phyloP scores from a whole-genome alignment of 768 basidiomycete genomes.

The Thelephora ganbajun region DNA sequence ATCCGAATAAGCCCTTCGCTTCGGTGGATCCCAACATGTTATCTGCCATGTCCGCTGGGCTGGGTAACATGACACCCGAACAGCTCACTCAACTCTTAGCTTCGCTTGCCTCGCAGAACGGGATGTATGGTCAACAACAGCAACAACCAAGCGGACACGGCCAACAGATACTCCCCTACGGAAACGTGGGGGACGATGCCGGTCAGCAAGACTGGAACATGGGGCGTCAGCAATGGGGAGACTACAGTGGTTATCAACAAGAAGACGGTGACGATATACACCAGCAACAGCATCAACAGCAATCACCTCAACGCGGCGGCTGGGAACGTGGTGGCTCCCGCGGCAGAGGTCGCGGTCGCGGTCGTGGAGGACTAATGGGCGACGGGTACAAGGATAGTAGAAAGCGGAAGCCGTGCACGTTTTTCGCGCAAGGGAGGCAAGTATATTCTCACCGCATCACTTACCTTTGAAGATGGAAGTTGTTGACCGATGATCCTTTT shows the following conservation, averaged over 20 bases:
- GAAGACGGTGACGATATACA: background rate
- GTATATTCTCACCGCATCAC: constrained; percentile 34
- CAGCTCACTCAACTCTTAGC: constrained; percentile 22
- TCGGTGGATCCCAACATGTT: constrained; percentile 22
- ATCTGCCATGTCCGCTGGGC: constrained; percentile 25
- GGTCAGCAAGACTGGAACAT: background rate
- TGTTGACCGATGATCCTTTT: constrained; percentile 29
- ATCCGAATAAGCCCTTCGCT: constrained; percentile 18
- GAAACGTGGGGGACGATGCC: background rate
- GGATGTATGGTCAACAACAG: constrained; percentile 3
- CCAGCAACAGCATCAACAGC: background rate
- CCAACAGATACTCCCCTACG: background rate
- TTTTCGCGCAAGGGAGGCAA: constrained; percentile 88
- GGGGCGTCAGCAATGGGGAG: background rate
- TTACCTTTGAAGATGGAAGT: constrained; percentile 13
- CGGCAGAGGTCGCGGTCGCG: constrained; percentile 45
- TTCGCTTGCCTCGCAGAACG: background rate
- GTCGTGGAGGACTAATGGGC: constrained; percentile 46
- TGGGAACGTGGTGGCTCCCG: constrained; percentile 40
- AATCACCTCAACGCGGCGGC: constrained; percentile 22
- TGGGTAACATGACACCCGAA: constrained; percentile 37
- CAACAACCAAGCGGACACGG: constrained; percentile 3
- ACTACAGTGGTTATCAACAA: background rate
- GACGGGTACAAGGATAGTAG: constrained; percentile 62
- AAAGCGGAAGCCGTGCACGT: constrained; percentile 78